Base-by-base conservation (phyloP, 2,329 filamentous ascomycete genomes). In the Aspergillus neoniger region DNA sequence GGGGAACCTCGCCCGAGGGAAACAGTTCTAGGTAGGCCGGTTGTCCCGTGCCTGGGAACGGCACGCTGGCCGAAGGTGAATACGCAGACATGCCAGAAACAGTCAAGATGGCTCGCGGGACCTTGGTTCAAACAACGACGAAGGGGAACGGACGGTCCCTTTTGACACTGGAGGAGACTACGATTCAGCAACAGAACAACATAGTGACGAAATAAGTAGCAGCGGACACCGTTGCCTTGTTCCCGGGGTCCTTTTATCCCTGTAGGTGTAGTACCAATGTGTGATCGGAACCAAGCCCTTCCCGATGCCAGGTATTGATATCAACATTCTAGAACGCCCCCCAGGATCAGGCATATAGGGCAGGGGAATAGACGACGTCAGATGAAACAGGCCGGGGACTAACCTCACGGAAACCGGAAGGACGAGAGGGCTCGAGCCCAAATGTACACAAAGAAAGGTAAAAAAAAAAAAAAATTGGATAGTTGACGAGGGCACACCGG, bases 11-110 rank as follows among this genome's bases (percentile, higher is more conserved):
- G 2, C 62, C 58, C 12, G 68, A 44, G 39, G 65, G 69, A 65
- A 77, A 77, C 9, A 76, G 56, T 28, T 69, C 68, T 49, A 66
- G 69, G 58, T 74, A 74, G 32, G 50, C 60, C 3, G 68, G 66
- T 41, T 66, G 65, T 9, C 60, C 63, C 36, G 65, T 56, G n/a
- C 62, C 63, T 5, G 61, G 38, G 3, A 63, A 39, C 2, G 58
- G 51, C 52, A 55, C 38, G 39, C 53, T 47, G 32, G 55, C 25
- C 50, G 57, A 49, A 15, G 63, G 39, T 43, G 60, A 57, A 41
- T 58, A 59, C 36, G 58, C 55, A 36, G 62, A 59, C 64, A 67
- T 65, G 39, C 32, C 58, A 44, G 41, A 38, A n/a, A 25, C 38
- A 38, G 56, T 39, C 28, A 47, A 36, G 9, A 56, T 23, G 14